phyloP scores from a whole-genome alignment of 2,329 filamentous ascomycete genomes.

The Cordyceps cateniannulata region DNA sequence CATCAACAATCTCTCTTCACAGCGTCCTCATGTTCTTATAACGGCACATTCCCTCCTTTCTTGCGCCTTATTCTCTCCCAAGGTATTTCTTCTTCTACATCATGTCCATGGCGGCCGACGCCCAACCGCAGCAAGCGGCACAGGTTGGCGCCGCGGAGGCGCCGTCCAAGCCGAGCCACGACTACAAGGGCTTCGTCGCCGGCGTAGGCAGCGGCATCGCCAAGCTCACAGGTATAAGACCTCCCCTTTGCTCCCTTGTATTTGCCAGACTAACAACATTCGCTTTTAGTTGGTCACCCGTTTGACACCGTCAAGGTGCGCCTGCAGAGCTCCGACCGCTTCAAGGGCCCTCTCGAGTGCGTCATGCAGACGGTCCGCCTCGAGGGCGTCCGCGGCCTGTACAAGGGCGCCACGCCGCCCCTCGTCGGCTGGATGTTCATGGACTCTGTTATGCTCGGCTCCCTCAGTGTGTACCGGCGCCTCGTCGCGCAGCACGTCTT shows the following conservation, averaged over 20 bases:
- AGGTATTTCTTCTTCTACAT: too few species aligned
- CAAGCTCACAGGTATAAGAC: conserved; percentile 65
- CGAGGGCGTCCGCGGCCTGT: conserved; percentile 79
- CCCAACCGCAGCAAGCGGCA: not conserved
- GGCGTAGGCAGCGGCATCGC: conserved; percentile 94
- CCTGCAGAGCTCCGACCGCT: conserved; percentile 76
- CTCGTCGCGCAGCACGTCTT: conserved; percentile 78
- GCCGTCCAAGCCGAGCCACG: conserved; percentile 26
- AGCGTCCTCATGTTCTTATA: not conserved
- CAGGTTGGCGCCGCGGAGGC: conserved; percentile 22
- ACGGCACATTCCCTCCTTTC: not conserved
- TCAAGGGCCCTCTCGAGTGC: conserved; percentile 81
- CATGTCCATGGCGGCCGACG: not conserved
- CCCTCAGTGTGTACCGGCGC: conserved; percentile 81
- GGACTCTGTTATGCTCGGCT: conserved; percentile 87
- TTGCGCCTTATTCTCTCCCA: too few species aligned
- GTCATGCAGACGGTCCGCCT: conserved; percentile 75
- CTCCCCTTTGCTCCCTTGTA: too few species aligned
- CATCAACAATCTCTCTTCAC: not conserved
- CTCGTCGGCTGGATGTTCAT: conserved; percentile 98
- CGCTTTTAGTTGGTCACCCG: conserved; percentile 52
- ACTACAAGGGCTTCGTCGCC: conserved; percentile 94
- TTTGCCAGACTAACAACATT: not conserved
- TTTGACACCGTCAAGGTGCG: conserved; percentile 98
- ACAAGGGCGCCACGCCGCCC: conserved; percentile 91